Conservation (phyloP, 495 filamentous ascomycete species). For the Xylaria intraflava region DNA sequence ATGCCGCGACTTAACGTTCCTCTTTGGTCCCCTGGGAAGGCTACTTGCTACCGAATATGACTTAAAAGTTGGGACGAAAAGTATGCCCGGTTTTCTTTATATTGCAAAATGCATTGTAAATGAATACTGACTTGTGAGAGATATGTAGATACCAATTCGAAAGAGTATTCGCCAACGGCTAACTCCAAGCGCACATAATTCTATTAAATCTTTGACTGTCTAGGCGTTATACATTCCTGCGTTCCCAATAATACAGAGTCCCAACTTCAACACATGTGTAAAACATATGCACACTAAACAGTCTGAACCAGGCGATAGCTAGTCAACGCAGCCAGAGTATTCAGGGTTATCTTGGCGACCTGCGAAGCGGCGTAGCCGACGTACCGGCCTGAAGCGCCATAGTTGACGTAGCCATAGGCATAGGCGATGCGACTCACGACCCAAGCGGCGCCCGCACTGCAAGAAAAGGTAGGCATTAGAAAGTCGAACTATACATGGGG, state of each 20-base stretch:
- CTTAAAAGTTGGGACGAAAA: neutral
- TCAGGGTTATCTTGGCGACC: slow-evolving; percentile 22
- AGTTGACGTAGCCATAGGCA: slow-evolving; percentile 51
- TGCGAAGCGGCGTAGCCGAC: slow-evolving; percentile 17
- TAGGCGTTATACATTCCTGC: neutral
- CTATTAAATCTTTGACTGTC: neutral
- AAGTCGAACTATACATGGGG: too few relatives aligned
- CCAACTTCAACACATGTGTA: too few relatives aligned
- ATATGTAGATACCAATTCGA: too few relatives aligned
- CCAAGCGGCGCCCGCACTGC: slow-evolving; percentile 49
- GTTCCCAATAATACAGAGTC: too few relatives aligned
- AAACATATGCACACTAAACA: slow-evolving; percentile 10
- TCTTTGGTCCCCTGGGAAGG: neutral
- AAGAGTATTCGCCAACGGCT: too few relatives aligned
- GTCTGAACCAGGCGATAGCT: slow-evolving; percentile 22
- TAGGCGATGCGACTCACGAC: slow-evolving; percentile 48
- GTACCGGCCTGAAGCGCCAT: slow-evolving; percentile 29
- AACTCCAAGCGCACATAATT: too few relatives aligned
- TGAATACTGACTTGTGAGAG: too few relatives aligned
- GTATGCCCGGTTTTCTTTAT: too few relatives aligned
- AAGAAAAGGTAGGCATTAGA: neutral
- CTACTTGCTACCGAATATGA: neutral
- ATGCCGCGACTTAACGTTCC: neutral
- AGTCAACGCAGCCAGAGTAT: slow-evolving; percentile 29
- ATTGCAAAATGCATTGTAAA: too few relatives aligned